Conservation (phyloP, 1,284 basidiomycete species). For the Leccinum huronense region DNA sequence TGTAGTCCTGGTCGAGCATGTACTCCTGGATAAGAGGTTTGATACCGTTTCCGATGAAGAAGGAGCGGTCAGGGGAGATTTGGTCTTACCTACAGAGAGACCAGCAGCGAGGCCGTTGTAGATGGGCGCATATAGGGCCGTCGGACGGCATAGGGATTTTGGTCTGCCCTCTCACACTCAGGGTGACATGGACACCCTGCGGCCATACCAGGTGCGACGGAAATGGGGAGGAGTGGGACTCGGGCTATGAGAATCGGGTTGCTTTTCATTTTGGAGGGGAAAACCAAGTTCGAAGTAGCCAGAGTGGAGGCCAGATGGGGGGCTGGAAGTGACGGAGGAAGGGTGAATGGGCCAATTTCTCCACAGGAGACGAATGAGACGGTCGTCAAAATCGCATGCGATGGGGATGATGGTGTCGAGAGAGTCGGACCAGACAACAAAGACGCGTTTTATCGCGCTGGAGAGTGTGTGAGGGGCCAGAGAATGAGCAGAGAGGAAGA, state of each 20-base stretch:
- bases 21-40: slow-evolving; percentile 62
- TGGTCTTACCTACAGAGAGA: slow-evolving; percentile 52
- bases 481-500: neutral
- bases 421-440: slow-evolving; percentile 77
- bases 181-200: slow-evolving; percentile 28
- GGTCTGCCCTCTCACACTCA: slow-evolving; percentile 50
- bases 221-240: slow-evolving; percentile 19
- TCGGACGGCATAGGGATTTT: slow-evolving; percentile 44
- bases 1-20: slow-evolving; percentile 61
- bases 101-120: slow-evolving; percentile 74
- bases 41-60: slow-evolving; percentile 61
- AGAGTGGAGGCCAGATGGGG: slow-evolving; percentile 27
- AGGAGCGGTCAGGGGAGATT: slow-evolving; percentile 23
- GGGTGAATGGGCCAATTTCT: slow-evolving; percentile 35
- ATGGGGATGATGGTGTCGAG: slow-evolving; percentile 70
- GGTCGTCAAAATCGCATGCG: slow-evolving; percentile 75
- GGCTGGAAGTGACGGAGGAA: slow-evolving; percentile 19
- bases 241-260: slow-evolving; percentile 10
- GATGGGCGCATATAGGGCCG: slow-evolving; percentile 71
- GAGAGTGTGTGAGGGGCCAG: slow-evolving; percentile 5
- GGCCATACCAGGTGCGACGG: slow-evolving; percentile 37
- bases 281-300: slow-evolving; percentile 27
- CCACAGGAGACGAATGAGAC: slow-evolving; percentile 80
- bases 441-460: slow-evolving; percentile 70
- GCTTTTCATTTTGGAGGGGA: slow-evolving; percentile 23